Conservation (phyloP, 2,329 filamentous ascomycete species). For the Venturia nashicola region DNA sequence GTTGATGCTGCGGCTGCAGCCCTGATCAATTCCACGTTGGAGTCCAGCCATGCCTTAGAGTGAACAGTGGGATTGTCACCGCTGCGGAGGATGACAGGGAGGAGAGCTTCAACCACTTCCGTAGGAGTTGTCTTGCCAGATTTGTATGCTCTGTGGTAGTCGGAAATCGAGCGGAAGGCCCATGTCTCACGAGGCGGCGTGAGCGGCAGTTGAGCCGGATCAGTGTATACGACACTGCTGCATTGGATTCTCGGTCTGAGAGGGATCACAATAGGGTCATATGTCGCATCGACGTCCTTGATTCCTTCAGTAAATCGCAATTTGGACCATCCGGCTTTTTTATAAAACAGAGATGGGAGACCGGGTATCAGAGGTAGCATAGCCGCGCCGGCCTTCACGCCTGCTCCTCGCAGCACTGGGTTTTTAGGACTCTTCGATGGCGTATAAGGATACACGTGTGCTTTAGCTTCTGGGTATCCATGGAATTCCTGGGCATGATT, state of each 20-base stretch:
- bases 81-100: slow-evolving; percentile 57
- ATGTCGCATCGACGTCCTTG: slow-evolving; percentile 39
- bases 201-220: background rate
- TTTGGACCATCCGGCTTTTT: slow-evolving; percentile 53
- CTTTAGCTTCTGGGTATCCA: slow-evolving; percentile 1
- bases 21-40: slow-evolving; percentile 49
- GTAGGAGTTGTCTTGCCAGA: slow-evolving; percentile 58
- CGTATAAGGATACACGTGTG: background rate
- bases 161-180: slow-evolving; percentile 51
- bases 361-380: slow-evolving; percentile 1
- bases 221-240: slow-evolving; percentile 15
- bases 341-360: slow-evolving; percentile 39
- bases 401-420: slow-evolving; percentile 3
- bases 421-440: slow-evolving; percentile 4
- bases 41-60: slow-evolving; percentile 60
- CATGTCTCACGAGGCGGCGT: slow-evolving; percentile 29
- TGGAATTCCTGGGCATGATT: background rate
- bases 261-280: slow-evolving; percentile 46
- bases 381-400: background rate
- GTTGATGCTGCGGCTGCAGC: slow-evolving; percentile 63
- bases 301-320: slow-evolving; percentile 46
- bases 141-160: slow-evolving; percentile 67
- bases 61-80: slow-evolving; percentile 43
- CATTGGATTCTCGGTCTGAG: slow-evolving; percentile 15
- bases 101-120: slow-evolving; percentile 56